Evolutionary conservation across 2,329 filamentous ascomycete genomes (phyloP).

Genomic region (Penicillium sp.): DNA sequence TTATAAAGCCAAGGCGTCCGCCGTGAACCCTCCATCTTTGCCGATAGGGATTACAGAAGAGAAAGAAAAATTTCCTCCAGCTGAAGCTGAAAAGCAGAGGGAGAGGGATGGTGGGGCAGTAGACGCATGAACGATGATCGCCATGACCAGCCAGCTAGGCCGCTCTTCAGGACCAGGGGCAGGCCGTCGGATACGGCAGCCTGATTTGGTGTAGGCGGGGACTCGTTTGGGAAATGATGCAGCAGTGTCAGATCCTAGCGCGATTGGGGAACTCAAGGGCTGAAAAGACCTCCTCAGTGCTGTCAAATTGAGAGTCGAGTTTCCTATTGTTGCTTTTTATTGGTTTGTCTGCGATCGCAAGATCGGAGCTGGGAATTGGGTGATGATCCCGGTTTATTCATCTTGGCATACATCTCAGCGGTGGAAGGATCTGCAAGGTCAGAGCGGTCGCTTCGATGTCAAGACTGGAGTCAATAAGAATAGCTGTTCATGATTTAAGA

Average conservation of each 20-base stretch:
- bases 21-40: constrained; percentile 1
- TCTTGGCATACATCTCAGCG: neutral
- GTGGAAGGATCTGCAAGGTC: neutral
- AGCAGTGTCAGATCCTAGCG: neutral
- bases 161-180: neutral
- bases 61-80: neutral
- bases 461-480: neutral
- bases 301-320: neutral
- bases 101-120: neutral
- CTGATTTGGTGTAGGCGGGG: neutral
- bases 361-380: neutral
- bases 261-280: neutral
- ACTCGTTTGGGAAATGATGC: neutral
- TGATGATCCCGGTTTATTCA: neutral
- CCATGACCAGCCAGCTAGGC: constrained; percentile 1
- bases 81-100: neutral
- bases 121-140: constrained; percentile 10
- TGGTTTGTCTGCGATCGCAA: neutral
- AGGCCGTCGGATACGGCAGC: neutral
- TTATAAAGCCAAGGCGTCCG: constrained; percentile 30
- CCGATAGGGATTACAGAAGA: neutral
- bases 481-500: neutral
- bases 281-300: too few relatives aligned
- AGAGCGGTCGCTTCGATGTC: neutral
- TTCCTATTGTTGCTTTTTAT: neutral